phyloP scores from a whole-genome alignment of 2,329 filamentous ascomycete genomes.

The Cytospora paraplurivora region DNA sequence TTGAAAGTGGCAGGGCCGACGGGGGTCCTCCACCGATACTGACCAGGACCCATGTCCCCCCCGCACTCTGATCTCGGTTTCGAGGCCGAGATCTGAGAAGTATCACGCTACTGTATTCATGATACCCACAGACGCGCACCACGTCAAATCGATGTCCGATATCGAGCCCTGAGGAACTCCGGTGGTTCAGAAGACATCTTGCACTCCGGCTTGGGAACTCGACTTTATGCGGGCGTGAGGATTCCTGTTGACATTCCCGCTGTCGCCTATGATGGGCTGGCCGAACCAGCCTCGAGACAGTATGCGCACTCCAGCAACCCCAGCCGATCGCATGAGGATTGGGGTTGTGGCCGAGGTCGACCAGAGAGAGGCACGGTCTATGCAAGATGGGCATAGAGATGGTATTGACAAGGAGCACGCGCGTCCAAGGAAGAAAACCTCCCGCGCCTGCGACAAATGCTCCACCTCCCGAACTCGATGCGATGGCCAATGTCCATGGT shows the following conservation, averaged over 20 bases:
- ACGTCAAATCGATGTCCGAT: background rate
- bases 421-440: constrained; percentile 33
- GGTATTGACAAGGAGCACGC: constrained; percentile 39
- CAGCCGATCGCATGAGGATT: constrained; percentile 8
- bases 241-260: background rate
- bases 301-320: constrained; percentile 12
- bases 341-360: constrained; percentile 6
- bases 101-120: background rate
- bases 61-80: background rate
- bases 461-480: constrained; percentile 46
- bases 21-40: too few relatives aligned
- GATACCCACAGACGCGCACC: background rate
- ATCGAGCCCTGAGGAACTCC: background rate
- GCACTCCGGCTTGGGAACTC: background rate
- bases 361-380: constrained; percentile 6
- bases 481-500: constrained; percentile 46
- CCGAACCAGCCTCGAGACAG: background rate
- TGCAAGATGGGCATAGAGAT: constrained; percentile 5
- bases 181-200: background rate
- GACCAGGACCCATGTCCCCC: background rate
- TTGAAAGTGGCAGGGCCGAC: too few relatives aligned
- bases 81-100: background rate
- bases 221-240: background rate
- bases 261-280: background rate
- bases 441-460: constrained; percentile 42